Evolutionary conservation across 176 grass and related monocot species (phyloP), one percentile per base, ranked within the genome.

Genomic region (Carex kokanica): DNA sequence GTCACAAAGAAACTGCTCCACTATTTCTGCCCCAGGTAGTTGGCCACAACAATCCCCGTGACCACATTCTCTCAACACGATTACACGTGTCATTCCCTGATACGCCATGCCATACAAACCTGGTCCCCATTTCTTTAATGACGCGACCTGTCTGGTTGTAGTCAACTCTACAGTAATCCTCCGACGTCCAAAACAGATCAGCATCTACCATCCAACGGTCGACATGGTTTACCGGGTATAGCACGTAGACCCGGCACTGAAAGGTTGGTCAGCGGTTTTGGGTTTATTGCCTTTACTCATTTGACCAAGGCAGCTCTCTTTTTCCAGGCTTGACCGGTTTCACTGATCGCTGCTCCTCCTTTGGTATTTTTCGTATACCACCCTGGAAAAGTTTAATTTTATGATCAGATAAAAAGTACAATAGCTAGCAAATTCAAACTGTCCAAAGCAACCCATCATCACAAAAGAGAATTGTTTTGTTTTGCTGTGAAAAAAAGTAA

Each of bases 251-350:
- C 43, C 41, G 80, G 21, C 21, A 64, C 60, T 64, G 80, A 66
- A 66, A 74, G 40, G 31, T 66, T 66, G 80, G 80, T 82, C 80
- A 82, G 80, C 80, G 60, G 61, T n/a, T 66, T 82, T 82, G 80
- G 61, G 67, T 82, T 66, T 67, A 82, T 82, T 82, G 13, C 45
- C 61, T 82, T 82, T 82, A 17, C n/a, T 21, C 61, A 66, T 67
- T 67, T 82, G 80, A 82, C 80, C 80, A 41, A 29, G 21, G 3
- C 80, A 54, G 60, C 21, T 49, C 23, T 51, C 41, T 43, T 64
- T n/a, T 65, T 47, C 80, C 6, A 10, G 24, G 13, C 47, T 53
- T 77, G 49, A 77, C 49, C 73, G 73, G 49, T 77, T 77, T 54
- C 23, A 55, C 49, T 25, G 49, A 49, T 77, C 49, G 6, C 16